Percentiles rank a stretch among this genome's conserved stretches.
phyloP scores from a whole-genome alignment of 2,329 filamentous ascomycete genomes.

The Botrytis medusae region DNA sequence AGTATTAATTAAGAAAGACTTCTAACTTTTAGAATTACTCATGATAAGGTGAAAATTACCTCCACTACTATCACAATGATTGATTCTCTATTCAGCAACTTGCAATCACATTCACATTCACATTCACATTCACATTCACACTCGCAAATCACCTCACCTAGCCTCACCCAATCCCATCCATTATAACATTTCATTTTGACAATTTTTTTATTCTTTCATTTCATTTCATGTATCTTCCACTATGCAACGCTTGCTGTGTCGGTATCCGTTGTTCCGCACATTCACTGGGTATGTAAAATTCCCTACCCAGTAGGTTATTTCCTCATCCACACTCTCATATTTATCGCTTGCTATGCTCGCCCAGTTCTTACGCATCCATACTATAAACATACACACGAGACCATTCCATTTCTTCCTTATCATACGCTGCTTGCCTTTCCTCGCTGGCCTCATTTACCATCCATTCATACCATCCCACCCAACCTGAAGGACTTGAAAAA shows the following conservation, averaged over 20 bases:
- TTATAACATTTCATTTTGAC: background rate
- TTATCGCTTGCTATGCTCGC: conserved; percentile 6
- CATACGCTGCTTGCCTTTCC: conserved; percentile 12
- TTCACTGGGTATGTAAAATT: conserved; percentile 4
- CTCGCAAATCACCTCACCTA: background rate
- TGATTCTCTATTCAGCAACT: background rate
- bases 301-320: background rate
- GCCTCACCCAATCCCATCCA: background rate
- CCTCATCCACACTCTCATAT: conserved; percentile 1
- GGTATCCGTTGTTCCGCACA: background rate
- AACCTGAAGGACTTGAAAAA: background rate
- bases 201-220: conserved; percentile 18
- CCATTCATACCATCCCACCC: conserved; percentile 12
- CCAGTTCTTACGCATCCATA: conserved; percentile 2
- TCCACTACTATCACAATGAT: background rate
- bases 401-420: conserved; percentile 9
- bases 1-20: too few relatives aligned
- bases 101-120: background rate
- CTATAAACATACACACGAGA: conserved; percentile 18
- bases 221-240: conserved; percentile 12
- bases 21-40: background rate
- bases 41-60: background rate
- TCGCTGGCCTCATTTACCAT: conserved; percentile 15
- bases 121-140: background rate
- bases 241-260: conserved; percentile 13